Conservation (phyloP, 331 rosid genomes). For the Pyrus hybrid region DNA sequence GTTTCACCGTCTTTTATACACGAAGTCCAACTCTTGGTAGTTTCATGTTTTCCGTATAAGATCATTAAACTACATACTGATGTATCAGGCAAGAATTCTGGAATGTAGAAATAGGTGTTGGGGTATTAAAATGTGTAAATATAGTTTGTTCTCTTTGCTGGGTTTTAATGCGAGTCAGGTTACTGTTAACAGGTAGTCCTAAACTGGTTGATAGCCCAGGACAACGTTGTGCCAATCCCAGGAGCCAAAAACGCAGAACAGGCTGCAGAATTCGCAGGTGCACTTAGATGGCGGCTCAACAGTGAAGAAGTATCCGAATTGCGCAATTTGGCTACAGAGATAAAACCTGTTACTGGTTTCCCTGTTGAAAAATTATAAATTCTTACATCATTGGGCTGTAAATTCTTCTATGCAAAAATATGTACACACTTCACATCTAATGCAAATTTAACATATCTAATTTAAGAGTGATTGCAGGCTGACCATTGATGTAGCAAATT, state of each 20-base stretch:
- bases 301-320: slow-evolving; percentile 53
- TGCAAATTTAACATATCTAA: not conserved
- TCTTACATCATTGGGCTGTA: not conserved
- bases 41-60: too few relatives aligned
- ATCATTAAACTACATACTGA: too few relatives aligned
- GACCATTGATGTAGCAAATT: not conserved
- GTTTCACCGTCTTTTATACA: too few relatives aligned
- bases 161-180: too few relatives aligned
- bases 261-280: slow-evolving; percentile 62
- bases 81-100: too few relatives aligned
- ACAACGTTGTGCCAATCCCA: slow-evolving; percentile 76
- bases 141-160: too few relatives aligned
- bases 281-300: slow-evolving; percentile 71
- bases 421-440: not conserved
- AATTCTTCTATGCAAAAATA: not conserved
- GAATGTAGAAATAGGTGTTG: too few relatives aligned
- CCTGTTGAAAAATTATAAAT: slow-evolving; percentile 63
- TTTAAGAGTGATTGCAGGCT: not conserved
- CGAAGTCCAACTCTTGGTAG: too few relatives aligned
- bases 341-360: slow-evolving; percentile 55
- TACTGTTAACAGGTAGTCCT: slow-evolving; percentile 48
- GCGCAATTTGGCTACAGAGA: slow-evolving; percentile 55
- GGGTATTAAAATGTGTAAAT: too few relatives aligned
- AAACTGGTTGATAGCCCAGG: slow-evolving; percentile 77
- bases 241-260: slow-evolving; percentile 81